Evolutionary conservation across 179 eudicot species (phyloP).

Genomic region (Beta macrorhiza): DNA sequence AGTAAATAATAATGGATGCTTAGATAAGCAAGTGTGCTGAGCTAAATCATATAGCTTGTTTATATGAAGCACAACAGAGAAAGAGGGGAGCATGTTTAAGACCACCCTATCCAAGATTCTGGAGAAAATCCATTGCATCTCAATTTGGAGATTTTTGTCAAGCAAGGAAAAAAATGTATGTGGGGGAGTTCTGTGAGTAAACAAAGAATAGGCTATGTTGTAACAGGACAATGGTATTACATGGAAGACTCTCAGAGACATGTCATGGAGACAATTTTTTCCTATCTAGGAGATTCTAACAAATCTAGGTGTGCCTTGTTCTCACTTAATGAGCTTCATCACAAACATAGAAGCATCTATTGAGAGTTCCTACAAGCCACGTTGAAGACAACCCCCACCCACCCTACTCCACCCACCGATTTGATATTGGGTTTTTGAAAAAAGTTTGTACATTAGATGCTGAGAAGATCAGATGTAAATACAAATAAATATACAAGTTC

Average conservation of each 20-base stretch:
- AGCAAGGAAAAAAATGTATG: background rate
- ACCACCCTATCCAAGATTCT: background rate
- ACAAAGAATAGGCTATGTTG: background rate
- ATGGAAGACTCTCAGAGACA: background rate
- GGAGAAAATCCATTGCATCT: background rate
- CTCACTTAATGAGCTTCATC: background rate
- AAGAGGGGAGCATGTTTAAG: background rate
- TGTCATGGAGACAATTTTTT: background rate
- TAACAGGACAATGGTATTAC: background rate
- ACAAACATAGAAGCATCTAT: background rate
- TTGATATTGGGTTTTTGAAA: background rate
- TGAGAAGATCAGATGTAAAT: background rate
- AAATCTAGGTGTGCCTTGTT: background rate
- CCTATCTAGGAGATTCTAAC: background rate
- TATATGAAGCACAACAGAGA: background rate
- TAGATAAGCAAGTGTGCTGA: background rate
- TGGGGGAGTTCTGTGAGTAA: background rate
- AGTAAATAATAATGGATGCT: conserved; percentile 22
- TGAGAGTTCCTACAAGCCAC: background rate
- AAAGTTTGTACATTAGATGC: background rate
- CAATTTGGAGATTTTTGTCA: no score
- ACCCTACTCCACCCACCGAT: background rate
- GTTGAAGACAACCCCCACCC: no score
- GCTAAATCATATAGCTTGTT: background rate
- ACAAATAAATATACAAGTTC: background rate